Conservation (phyloP, 306 rosid genomes). For the Sphenostylis stenocarpa region DNA sequence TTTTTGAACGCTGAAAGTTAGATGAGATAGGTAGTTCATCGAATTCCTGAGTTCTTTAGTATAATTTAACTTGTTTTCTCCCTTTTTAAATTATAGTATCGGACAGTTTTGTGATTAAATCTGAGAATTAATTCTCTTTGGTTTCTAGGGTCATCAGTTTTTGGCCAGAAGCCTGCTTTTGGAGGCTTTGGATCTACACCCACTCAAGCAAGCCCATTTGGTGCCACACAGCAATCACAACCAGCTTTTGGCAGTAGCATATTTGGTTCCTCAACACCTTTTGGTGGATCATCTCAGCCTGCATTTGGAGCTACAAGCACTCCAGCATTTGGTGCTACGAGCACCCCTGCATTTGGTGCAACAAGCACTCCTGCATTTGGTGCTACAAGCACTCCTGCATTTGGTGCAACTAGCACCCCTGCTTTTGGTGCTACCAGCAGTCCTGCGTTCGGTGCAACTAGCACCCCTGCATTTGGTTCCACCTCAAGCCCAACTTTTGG, state of each 20-base stretch:
- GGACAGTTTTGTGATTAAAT: constrained; percentile 21
- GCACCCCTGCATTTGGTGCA: constrained; percentile 54
- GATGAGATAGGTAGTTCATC: constrained; percentile 1
- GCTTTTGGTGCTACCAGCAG: constrained; percentile 59
- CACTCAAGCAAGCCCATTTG: constrained; percentile 78
- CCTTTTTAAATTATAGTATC: neutral
- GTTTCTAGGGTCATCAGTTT: constrained; percentile 61
- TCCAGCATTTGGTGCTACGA: too few relatives aligned
- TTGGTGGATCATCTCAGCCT: constrained; percentile 66
- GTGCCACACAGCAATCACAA: constrained; percentile 74
- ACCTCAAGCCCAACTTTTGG: constrained; percentile 70
- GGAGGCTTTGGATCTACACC: constrained; percentile 83
- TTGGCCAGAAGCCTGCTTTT: constrained; percentile 85
- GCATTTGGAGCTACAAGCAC: constrained; percentile 52
- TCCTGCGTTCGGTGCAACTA: neutral
- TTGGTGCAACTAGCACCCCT: constrained; percentile 53
- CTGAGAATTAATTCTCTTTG: constrained; percentile 29
- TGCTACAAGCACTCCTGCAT: constrained; percentile 43
- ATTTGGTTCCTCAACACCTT: constrained; percentile 84
- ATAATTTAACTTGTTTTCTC: neutral
- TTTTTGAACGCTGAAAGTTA: neutral
- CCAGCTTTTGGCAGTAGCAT: constrained; percentile 86
- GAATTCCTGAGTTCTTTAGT: constrained; percentile 2
- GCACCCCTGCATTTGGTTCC: constrained; percentile 64
- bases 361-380: constrained; percentile 53